Percentiles rank a stretch among this genome's conserved stretches.
Conservation (phyloP, 306 rosid genomes). For the Ormosia emarginata region DNA sequence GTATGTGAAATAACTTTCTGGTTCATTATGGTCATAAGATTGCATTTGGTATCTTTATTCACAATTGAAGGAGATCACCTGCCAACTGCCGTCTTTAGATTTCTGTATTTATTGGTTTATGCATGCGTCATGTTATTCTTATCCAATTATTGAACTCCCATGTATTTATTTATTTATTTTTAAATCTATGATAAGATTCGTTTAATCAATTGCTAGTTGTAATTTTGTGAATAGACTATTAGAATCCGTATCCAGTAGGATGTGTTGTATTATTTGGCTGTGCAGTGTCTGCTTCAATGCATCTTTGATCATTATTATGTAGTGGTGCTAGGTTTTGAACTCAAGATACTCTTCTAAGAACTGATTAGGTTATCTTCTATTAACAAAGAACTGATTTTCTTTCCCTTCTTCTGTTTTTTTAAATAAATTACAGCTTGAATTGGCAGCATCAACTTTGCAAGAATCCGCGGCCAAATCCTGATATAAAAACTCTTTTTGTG, state of each 20-base stretch:
- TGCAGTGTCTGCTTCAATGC: not conserved
- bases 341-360: not conserved
- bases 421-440: slow-evolving; percentile 67
- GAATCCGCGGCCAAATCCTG: slow-evolving; percentile 98
- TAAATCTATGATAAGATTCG: not conserved
- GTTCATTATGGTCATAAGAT: not conserved
- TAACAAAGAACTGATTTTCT: slow-evolving; percentile 13
- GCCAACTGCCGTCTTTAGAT: not conserved
- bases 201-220: not conserved
- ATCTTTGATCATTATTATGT: not conserved
- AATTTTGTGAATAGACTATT: not conserved
- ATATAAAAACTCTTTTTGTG: slow-evolving; percentile 96
- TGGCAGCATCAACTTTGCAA: slow-evolving; percentile 99
- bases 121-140: not conserved
- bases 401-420: not conserved
- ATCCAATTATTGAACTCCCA: not conserved
- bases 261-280: not conserved
- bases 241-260: not conserved
- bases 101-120: not conserved
- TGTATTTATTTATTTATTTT: not conserved
- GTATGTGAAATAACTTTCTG: not conserved
- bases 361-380: not conserved
- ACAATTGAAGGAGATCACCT: not conserved
- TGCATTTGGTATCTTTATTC: not conserved
- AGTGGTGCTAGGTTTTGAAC: not conserved